phyloP scores from a whole-genome alignment of 306 rosid species.

The Amphicarpaea edgeworthii region DNA sequence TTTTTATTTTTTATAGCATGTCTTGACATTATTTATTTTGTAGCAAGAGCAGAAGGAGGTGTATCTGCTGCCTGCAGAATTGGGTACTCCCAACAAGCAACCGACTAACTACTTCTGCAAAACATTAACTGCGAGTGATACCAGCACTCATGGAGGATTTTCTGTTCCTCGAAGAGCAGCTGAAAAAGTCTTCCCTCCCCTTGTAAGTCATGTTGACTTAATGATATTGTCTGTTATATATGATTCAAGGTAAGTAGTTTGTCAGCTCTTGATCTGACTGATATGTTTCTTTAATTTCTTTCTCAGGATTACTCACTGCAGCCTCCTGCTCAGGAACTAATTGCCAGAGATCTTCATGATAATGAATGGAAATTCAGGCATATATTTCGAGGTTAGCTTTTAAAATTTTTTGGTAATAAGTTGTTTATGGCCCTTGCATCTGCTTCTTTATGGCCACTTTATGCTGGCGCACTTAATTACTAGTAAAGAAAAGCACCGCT shows the following conservation, averaged over 20 bases:
- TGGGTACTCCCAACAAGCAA: conserved; percentile 74
- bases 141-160: conserved; percentile 85
- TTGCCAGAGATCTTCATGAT: conserved; percentile 82
- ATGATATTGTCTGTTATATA: conserved; percentile 50
- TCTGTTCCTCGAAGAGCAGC: conserved; percentile 90
- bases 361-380: conserved; percentile 83
- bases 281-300: conserved; percentile 25
- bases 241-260: conserved; percentile 17
- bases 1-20: conserved; percentile 5
- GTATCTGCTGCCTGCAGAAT: conserved; percentile 71
- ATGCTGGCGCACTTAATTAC: conserved; percentile 13
- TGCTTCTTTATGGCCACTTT: conserved; percentile 3
- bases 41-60: conserved; percentile 84
- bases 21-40: conserved; percentile 44
- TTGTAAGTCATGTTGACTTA: conserved; percentile 55
- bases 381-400: conserved; percentile 65
- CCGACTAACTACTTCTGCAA: conserved; percentile 80
- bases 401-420: not conserved
- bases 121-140: conserved; percentile 80
- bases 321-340: conserved; percentile 80
- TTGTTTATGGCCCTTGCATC: conserved; percentile 7
- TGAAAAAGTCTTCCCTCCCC: conserved; percentile 85
- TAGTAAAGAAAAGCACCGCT: not conserved
- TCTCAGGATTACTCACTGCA: conserved; percentile 73
- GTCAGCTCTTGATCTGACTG: conserved; percentile 14